These are phyloP conservation scores for Dothiorella sarmentorum DNA, from an alignment of 2,329 filamentous ascomycete genomes.

Conservation along the genomic window DNA sequence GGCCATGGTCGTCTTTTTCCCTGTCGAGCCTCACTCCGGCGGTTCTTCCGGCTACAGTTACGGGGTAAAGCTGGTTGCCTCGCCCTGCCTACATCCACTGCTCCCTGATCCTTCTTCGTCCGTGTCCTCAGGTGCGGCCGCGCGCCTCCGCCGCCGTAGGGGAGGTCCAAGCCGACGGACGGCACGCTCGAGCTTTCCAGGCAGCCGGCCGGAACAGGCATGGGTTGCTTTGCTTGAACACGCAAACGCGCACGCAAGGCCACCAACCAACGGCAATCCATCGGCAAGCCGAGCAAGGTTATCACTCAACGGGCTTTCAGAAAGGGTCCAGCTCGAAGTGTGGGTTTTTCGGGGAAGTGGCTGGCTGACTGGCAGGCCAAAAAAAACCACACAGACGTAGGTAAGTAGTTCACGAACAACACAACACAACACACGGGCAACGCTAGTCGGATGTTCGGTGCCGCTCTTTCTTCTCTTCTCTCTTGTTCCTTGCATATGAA, in stretches of 20 bases:
- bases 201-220: not conserved
- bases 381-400: not conserved
- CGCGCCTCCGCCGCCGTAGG: not conserved
- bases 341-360: slow-evolving; percentile 3
- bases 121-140: not conserved
- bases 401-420: not conserved
- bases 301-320: too few species aligned
- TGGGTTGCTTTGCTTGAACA: not conserved
- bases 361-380: too few species aligned
- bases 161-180: not conserved
- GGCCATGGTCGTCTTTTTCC: not conserved
- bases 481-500: not conserved
- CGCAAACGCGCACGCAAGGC: not conserved
- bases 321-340: not conserved
- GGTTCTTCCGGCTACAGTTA: not conserved
- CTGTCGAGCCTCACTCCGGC: not conserved
- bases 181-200: slow-evolving; percentile 8
- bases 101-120: slow-evolving; percentile 9
- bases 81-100: too few species aligned
- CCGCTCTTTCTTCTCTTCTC: not conserved
- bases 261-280: not conserved
- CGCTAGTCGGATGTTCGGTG: not conserved
- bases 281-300: not conserved
- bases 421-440: not conserved
- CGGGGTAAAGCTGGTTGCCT: slow-evolving; percentile 5